phyloP scores from a whole-genome alignment of 2,329 filamentous ascomycete species.

The Cladosporium colombiae region DNA sequence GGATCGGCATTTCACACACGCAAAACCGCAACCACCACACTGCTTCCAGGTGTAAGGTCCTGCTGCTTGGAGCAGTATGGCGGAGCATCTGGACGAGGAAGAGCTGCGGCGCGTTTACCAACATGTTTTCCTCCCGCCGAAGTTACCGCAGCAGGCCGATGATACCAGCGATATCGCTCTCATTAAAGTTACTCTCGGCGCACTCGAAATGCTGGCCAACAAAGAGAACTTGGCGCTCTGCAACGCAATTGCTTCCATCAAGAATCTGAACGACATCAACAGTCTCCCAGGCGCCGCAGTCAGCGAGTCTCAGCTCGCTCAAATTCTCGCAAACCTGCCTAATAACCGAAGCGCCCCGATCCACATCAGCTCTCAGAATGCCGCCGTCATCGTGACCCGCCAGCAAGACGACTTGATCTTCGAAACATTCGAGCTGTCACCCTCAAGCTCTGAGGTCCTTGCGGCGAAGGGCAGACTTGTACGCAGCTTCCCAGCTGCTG shows the following conservation, averaged over 20 bases:
- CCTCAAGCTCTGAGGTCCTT: slow-evolving; percentile 55
- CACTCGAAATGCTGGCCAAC: slow-evolving; percentile 2
- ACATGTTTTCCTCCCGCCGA: slow-evolving; percentile 48
- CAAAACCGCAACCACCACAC: too few relatives aligned
- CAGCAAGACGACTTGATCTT: slow-evolving; percentile 45
- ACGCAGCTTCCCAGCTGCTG: slow-evolving; percentile 58
- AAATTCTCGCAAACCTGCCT: slow-evolving; percentile 11
- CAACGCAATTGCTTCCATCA: slow-evolving; percentile 28
- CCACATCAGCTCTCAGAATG: slow-evolving; percentile 26
- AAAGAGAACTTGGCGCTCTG: slow-evolving; percentile 30
- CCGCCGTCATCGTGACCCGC: slow-evolving; percentile 30
- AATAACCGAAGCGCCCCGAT: slow-evolving; percentile 10
- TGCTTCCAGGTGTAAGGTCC: too few relatives aligned
- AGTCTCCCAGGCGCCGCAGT: neutral
- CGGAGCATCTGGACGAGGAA: neutral
- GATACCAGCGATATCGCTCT: slow-evolving; percentile 22
- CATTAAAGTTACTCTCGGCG: slow-evolving; percentile 18
- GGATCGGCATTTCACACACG: too few relatives aligned
- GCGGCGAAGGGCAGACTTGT: slow-evolving; percentile 53
- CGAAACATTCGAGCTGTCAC: slow-evolving; percentile 63
- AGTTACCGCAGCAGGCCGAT: slow-evolving; percentile 42
- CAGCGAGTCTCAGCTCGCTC: neutral
- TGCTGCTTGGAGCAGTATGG: neutral
- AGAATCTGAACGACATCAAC: neutral
- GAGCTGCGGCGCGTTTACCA: slow-evolving; percentile 33